phyloP scores from a whole-genome alignment of 768 basidiomycete species.

The Collybiopsis confluens region DNA sequence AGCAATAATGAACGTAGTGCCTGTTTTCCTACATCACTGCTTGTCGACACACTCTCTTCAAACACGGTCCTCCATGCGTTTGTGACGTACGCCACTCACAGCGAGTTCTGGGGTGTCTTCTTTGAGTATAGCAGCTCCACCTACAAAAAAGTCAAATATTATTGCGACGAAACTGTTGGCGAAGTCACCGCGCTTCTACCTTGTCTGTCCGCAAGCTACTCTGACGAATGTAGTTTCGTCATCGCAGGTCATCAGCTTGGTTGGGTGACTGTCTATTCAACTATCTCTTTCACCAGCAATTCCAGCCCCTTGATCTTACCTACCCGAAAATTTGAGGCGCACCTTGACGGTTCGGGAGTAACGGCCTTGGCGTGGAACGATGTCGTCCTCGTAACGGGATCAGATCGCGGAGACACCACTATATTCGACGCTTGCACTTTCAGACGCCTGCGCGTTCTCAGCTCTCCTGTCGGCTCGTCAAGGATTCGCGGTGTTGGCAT shows the following conservation, averaged over 20 bases:
- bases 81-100: constrained; percentile 44
- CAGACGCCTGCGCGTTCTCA: constrained; percentile 50
- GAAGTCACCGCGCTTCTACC: constrained; percentile 47
- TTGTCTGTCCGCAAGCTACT: constrained; percentile 36
- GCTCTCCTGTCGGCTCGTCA: constrained; percentile 37
- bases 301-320: constrained; percentile 23
- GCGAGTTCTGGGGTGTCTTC: constrained; percentile 48
- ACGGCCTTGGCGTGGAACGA: constrained; percentile 62
- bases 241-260: constrained; percentile 65
- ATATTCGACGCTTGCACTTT: constrained; percentile 69
- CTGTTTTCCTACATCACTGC: constrained; percentile 13
- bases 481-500: constrained; percentile 15
- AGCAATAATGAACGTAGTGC: neutral
- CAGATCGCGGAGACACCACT: constrained; percentile 50
- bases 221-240: constrained; percentile 43
- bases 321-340: constrained; percentile 53
- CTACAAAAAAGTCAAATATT: constrained; percentile 44
- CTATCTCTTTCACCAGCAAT: constrained; percentile 9
- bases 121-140: constrained; percentile 27
- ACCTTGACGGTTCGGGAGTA: constrained; percentile 54
- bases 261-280: constrained; percentile 54
- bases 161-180: constrained; percentile 33
- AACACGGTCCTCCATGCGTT: constrained; percentile 42
- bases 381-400: constrained; percentile 61
- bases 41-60: constrained; percentile 23